Evolutionary conservation across 352 stramenopile species (phyloP).

Genomic region (Phytophthora tubulina): DNA sequence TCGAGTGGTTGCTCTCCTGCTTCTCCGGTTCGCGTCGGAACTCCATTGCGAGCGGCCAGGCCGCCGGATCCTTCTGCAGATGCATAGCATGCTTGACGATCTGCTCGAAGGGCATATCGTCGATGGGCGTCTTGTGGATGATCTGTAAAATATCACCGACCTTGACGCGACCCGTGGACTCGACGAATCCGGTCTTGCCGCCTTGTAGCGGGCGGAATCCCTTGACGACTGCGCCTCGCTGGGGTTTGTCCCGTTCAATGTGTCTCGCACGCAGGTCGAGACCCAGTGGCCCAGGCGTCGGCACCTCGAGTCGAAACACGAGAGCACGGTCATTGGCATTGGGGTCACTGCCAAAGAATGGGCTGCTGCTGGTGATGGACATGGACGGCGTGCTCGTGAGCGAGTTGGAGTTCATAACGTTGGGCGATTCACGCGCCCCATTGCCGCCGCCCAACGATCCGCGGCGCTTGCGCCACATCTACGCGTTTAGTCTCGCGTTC

Average conservation of each 20-base stretch:
- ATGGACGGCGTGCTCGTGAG: conserved; percentile 52
- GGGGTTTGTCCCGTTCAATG: conserved; percentile 78
- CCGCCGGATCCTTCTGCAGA: conserved; percentile 69
- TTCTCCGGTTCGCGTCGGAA: conserved; percentile 71
- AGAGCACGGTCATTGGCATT: conserved; percentile 64
- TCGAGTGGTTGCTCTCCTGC: conserved; percentile 38
- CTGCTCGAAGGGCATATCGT: conserved; percentile 87
- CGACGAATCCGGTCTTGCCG: conserved; percentile 69
- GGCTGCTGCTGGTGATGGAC: conserved; percentile 51
- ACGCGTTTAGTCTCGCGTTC: background rate
- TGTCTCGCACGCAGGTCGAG: conserved; percentile 78
- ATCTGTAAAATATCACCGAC: conserved; percentile 82
- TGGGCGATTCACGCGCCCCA: conserved; percentile 43
- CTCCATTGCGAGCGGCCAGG: conserved; percentile 81
- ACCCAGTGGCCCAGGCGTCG: conserved; percentile 68
- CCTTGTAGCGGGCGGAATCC: conserved; percentile 72
- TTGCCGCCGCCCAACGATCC: conserved; percentile 56
- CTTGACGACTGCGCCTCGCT: conserved; percentile 82
- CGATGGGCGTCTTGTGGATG: conserved; percentile 80
- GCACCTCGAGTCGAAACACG: conserved; percentile 82
- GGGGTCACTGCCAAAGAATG: conserved; percentile 70
- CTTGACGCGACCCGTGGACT: conserved; percentile 79
- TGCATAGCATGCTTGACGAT: conserved; percentile 85
- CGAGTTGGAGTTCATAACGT: conserved; percentile 46
- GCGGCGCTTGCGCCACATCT: conserved; percentile 70